A percentile compares a stretch with the other conserved stretches of the same genome.
These are phyloP conservation scores for Picea sitchensis DNA, from an alignment of 75 land plant genomes.

Conservation along the genomic window DNA sequence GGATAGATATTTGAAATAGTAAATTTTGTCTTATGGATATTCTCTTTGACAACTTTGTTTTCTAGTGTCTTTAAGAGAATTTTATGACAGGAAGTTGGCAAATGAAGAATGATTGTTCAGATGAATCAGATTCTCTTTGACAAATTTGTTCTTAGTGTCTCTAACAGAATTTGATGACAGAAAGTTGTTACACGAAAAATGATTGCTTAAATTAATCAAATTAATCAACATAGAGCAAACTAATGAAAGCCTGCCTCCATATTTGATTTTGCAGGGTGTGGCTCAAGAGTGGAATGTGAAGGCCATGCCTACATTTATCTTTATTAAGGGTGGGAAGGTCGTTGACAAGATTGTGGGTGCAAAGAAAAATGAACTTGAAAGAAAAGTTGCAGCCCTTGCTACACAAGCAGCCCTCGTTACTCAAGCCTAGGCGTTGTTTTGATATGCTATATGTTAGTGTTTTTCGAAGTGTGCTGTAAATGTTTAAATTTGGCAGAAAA, in stretches of 20 bases:
- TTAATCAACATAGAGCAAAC: background rate
- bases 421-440: background rate
- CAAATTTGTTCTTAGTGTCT: no score
- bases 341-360: slow-evolving; percentile 65
- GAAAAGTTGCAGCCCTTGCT: slow-evolving; percentile 2
- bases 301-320: slow-evolving; percentile 72
- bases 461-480: background rate
- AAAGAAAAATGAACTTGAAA: slow-evolving; percentile 45
- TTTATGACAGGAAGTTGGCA: no score
- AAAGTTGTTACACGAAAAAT: no score
- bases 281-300: slow-evolving; percentile 48
- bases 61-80: no score
- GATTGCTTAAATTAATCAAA: background rate
- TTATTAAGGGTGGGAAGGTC: slow-evolving; percentile 44
- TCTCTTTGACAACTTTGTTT: no score
- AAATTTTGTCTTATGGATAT: no score
- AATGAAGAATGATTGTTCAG: no score
- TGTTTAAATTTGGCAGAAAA: no score
- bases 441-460: background rate
- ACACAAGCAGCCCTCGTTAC: background rate
- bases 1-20: no score
- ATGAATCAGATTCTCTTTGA: no score
- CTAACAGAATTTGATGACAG: no score
- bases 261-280: slow-evolving; percentile 29
- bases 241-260: background rate